Evolutionary conservation across 2,329 filamentous ascomycete genomes (phyloP), one percentile per base, ranked within the genome.

Genomic region (Claviceps spartinae): DNA sequence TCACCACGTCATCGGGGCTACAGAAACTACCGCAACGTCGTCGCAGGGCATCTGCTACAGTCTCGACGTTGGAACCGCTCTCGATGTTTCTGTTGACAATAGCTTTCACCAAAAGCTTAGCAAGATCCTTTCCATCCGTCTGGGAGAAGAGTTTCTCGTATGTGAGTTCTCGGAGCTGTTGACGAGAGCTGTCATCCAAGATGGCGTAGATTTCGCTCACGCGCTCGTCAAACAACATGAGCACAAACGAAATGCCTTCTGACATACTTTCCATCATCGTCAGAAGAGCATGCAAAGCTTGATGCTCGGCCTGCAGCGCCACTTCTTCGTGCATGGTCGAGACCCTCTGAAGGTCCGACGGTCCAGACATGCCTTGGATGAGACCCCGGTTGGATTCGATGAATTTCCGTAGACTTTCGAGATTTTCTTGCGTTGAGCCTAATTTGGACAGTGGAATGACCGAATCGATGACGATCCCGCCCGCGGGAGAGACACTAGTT

Each of bases 81-180:
- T 91, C 86, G 60, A 98, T 98, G 66, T 95, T 98, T 61, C 90
- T 83, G 66, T 97, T 97, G 51, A 98, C 93, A 62, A 98, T 97
- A 0, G 91, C 89, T 67, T 97, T 98, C 52, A 98, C 93, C 1
- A 98, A 75, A 52, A 95, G 79, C 67, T 95, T 96, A 2, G 91
- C 94, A 24, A 97, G 78, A 11, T 95, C 88, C 60, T 88, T 88
- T 36, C 93, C 93, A 18, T 82, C 76, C 5, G 77, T 69, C 43
- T 85, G 82, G 4, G 88, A 86, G 66, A 98, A 97, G 0, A 98
- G 79, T 46, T 81, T 79, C 65, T 97, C 88, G 62, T 88, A 98
- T 0, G 88, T 96, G 50, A 98, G 76, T 38, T 83, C 78, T 54
- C 80, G 77, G 50, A 95, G 81, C 54, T 82, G 78, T 57, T 83